Evolutionary conservation across 2,329 filamentous ascomycete species (phyloP).

Genomic region (Fusarium nygamai): DNA sequence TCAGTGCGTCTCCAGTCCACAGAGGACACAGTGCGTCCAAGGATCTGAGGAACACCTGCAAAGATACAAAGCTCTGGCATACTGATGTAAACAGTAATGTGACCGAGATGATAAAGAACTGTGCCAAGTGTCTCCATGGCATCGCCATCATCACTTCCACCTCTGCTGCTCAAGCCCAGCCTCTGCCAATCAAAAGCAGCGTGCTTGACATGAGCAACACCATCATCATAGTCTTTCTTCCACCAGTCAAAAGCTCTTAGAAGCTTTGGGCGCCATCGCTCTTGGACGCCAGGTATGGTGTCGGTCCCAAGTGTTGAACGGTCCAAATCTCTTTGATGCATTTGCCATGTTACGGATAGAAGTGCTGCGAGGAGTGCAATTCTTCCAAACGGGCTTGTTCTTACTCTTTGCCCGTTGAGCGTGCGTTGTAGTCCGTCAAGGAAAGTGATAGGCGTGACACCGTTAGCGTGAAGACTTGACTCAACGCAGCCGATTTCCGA

Average conservation of each 20-base stretch:
- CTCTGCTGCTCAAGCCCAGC: slow-evolving; percentile 38
- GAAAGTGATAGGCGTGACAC: slow-evolving; percentile 42
- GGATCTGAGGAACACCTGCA: slow-evolving; percentile 41
- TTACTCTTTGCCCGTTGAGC: slow-evolving; percentile 41
- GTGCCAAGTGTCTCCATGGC: slow-evolving; percentile 43
- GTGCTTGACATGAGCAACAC: slow-evolving; percentile 41
- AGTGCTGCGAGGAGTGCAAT: slow-evolving; percentile 40
- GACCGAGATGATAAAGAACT: slow-evolving; percentile 42
- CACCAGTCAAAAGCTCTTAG: slow-evolving; percentile 44
- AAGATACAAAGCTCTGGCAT: slow-evolving; percentile 45
- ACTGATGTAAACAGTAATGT: slow-evolving; percentile 44
- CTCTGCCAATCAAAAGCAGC: slow-evolving; percentile 45
- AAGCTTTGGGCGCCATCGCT: slow-evolving; percentile 42
- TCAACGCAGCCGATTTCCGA: slow-evolving; percentile 45
- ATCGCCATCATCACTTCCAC: slow-evolving; percentile 43
- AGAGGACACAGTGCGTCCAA: slow-evolving; percentile 42
- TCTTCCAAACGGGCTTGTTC: slow-evolving; percentile 43
- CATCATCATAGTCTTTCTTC: slow-evolving; percentile 45
- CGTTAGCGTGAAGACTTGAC: slow-evolving; percentile 43
- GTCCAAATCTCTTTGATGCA: slow-evolving; percentile 43
- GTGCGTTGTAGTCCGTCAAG: slow-evolving; percentile 42
- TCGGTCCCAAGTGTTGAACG: slow-evolving; percentile 40
- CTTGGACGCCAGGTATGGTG: slow-evolving; percentile 41
- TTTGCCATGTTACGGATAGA: slow-evolving; percentile 43
- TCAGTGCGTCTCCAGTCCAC: slow-evolving; percentile 43